Evolutionary conservation across 495 filamentous ascomycete species (phyloP), one percentile per base, ranked within the genome.

Genomic region (Ramalina peruviana): DNA sequence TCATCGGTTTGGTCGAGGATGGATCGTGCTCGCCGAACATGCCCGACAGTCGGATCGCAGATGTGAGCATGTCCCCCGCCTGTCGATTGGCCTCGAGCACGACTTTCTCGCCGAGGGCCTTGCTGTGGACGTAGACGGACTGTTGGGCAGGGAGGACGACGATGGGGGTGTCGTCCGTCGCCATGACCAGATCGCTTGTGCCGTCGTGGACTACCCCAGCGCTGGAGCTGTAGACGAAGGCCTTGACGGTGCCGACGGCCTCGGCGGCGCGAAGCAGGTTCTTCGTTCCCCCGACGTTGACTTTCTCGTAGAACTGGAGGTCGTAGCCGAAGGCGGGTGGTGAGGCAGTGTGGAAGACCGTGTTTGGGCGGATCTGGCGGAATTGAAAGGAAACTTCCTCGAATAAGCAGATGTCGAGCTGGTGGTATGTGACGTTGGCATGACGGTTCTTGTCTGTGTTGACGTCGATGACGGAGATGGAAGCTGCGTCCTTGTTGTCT

Each of bases 271-370:
- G 48, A 12, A 73, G 57, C 11, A 72, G 50, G 57, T 72, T 66
- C 23, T 51, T 58, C 16, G 72, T 71, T 13, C 72, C 72, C 44
- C 59, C 55, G 40, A 70, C 60, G 54, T 72, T 74, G 53, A 73
- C 58, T 15, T 53, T 52, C 6, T 57, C 20, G 27, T 54, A 59
- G 36, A 57, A 40, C 26, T 57, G 19, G 19, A 25, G 43, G 33
- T 48, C 39, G 11, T 40, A 27, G n/a, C 45, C 20, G n/a, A 48
- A 46, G 15, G 54, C 53, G 27, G 49, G 25, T 13, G 59, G 60
- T n/a, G 52, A 63, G 15, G 60, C 60, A 0, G 50, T 52, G 39
- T 64, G 60, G 47, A 64, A 60, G 25, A 65, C 53, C 36, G 50
- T 25, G 23, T 25, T 25, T 4, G 23, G 23, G 23, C 23, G 23